phyloP scores from a whole-genome alignment of 805 yeast species.

The Tanozyma kutaoensis region DNA sequence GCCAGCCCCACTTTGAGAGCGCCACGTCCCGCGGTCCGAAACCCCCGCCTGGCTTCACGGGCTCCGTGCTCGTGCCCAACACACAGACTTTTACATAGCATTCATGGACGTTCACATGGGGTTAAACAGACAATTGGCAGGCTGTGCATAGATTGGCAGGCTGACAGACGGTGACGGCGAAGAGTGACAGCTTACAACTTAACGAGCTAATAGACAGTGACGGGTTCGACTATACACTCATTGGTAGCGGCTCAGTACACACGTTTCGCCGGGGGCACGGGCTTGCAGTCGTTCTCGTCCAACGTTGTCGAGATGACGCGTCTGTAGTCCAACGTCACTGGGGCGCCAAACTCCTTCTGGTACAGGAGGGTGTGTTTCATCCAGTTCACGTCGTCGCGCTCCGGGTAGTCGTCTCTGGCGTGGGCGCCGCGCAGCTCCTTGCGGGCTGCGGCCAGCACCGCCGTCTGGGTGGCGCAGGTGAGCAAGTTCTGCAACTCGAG shows the following conservation, averaged over 20 bases:
- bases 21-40: too few species aligned
- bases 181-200: too few species aligned
- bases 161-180: too few species aligned
- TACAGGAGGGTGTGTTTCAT: conserved; percentile 94
- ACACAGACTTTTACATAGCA: too few species aligned
- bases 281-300: conserved; percentile 85
- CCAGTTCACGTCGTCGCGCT: conserved; percentile 94
- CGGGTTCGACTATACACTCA: too few species aligned
- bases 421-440: conserved; percentile 98
- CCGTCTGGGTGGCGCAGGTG: conserved; percentile 96
- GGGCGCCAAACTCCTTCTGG: conserved; percentile 64
- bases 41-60: too few species aligned
- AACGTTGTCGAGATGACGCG: conserved; percentile 69
- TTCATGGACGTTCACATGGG: too few species aligned
- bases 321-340: conserved; percentile 73
- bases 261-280: conserved; percentile 96
- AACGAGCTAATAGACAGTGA: too few species aligned
- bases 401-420: conserved; percentile 95
- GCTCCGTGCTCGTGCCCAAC: too few species aligned
- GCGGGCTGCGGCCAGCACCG: conserved; percentile 87
- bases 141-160: too few species aligned
- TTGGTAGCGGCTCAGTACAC: conserved; percentile 66
- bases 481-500: conserved; percentile 91
- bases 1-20: too few species aligned
- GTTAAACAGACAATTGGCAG: too few species aligned